Conservation (phyloP, 2,329 filamentous ascomycete species). For the Zasmidium angulare region DNA sequence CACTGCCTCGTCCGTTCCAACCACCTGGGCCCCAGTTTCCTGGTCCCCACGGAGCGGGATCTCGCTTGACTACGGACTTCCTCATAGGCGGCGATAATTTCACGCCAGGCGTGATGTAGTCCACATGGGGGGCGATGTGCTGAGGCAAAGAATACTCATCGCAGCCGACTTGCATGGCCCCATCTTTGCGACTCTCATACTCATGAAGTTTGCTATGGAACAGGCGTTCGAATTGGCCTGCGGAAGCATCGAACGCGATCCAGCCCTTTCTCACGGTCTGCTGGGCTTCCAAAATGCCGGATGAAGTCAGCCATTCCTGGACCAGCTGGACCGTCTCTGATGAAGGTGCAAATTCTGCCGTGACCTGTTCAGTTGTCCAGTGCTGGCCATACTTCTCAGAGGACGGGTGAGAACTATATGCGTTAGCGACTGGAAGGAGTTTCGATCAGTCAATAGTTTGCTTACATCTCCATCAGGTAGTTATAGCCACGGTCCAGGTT, state of each 20-base stretch:
- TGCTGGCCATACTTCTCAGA: slow-evolving; percentile 44
- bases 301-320: slow-evolving; percentile 52
- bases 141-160: slow-evolving; percentile 40
- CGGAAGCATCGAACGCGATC: slow-evolving; percentile 10
- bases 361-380: slow-evolving; percentile 45
- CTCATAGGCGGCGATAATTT: slow-evolving; percentile 37
- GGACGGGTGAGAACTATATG: slow-evolving; percentile 38
- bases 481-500: slow-evolving; percentile 34
- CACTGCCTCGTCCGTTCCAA: not conserved
- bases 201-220: slow-evolving; percentile 3
- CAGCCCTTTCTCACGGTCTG: slow-evolving; percentile 2
- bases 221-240: slow-evolving; percentile 1
- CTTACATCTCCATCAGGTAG: slow-evolving; percentile 37
- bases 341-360: slow-evolving; percentile 42
- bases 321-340: slow-evolving; percentile 49
- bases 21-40: not conserved
- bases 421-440: not conserved
- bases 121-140: slow-evolving; percentile 32
- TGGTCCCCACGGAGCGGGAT: not conserved
- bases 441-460: slow-evolving; percentile 20
- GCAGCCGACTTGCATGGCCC: slow-evolving; percentile 3
- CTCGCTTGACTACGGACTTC: slow-evolving; percentile 1
- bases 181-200: slow-evolving; percentile 2
- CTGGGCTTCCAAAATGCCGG: not conserved
- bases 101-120: slow-evolving; percentile 47